Conservation (phyloP, 169 alveolate species). For the Miamiensis avidus region DNA sequence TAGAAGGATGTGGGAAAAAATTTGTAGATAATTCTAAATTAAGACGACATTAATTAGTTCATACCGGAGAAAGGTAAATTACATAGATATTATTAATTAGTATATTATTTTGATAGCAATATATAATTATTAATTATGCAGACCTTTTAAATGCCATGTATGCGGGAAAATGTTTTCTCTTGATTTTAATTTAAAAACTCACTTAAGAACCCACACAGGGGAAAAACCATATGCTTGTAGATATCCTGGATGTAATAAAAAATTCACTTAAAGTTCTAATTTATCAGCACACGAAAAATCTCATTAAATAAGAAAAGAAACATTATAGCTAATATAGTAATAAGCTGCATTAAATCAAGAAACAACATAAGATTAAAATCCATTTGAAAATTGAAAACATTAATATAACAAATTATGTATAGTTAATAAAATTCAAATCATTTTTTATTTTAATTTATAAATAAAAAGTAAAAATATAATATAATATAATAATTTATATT, state of each 20-base stretch:
- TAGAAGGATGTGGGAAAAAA: slow-evolving; percentile 81
- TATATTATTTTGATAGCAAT: slow-evolving; percentile 43
- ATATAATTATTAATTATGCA: slow-evolving; percentile 25
- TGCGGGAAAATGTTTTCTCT: slow-evolving; percentile 84
- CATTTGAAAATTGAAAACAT: no score
- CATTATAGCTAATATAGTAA: no score
- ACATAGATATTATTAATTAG: neutral
- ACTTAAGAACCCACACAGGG: slow-evolving; percentile 86
- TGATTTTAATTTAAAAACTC: slow-evolving; percentile 82
- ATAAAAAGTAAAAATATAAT: no score
- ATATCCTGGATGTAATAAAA: slow-evolving; percentile 80
- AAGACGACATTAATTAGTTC: slow-evolving; percentile 84
- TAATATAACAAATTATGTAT: no score
- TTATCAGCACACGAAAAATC: slow-evolving; percentile 85
- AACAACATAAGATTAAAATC: no score
- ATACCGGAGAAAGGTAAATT: slow-evolving; percentile 65
- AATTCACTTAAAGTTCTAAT: slow-evolving; percentile 83
- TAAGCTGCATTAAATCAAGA: no score
- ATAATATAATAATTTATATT: no score
- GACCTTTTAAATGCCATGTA: slow-evolving; percentile 81
- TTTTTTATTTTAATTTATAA: no score
- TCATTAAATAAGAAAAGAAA: slow-evolving; percentile 53
- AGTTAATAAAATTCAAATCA: no score
- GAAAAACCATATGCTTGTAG: slow-evolving; percentile 85
- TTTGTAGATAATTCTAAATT: slow-evolving; percentile 83